Conservation (phyloP, 805 yeast genomes). For the Hanseniaspora nectarophila region DNA sequence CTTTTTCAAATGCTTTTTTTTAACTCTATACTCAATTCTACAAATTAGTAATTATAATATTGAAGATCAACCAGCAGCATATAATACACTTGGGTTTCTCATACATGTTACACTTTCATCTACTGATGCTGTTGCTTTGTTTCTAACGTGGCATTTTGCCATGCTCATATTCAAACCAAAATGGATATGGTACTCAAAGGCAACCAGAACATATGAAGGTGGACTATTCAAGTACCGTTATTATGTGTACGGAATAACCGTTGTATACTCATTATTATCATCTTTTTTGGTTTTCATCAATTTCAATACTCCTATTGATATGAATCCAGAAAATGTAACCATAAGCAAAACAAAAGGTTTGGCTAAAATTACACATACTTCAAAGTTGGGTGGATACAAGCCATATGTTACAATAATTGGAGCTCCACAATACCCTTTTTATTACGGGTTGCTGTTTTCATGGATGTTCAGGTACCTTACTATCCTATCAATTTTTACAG, state of each 20-base stretch:
- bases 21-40: slow-evolving; percentile 26
- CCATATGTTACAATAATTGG: slow-evolving; percentile 69
- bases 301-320: slow-evolving; percentile 18
- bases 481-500: slow-evolving; percentile 45
- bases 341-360: slow-evolving; percentile 5
- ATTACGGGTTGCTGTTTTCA: slow-evolving; percentile 61
- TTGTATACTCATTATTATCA: slow-evolving; percentile 53
- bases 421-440: slow-evolving; percentile 55
- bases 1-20: slow-evolving; percentile 46
- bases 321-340: slow-evolving; percentile 20
- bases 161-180: slow-evolving; percentile 57
- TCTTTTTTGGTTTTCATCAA: slow-evolving; percentile 62
- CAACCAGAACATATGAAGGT: slow-evolving; percentile 44
- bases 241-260: slow-evolving; percentile 45
- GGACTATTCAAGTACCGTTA: slow-evolving; percentile 54
- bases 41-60: slow-evolving; percentile 57
- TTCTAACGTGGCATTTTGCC: slow-evolving; percentile 60
- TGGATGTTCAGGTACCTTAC: slow-evolving; percentile 75
- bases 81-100: slow-evolving; percentile 65
- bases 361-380: slow-evolving; percentile 15
- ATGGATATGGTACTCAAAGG: slow-evolving; percentile 32
- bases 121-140: slow-evolving; percentile 66
- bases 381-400: slow-evolving; percentile 39
- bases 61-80: slow-evolving; percentile 39
- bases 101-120: slow-evolving; percentile 73